Base-by-base conservation (phyloP, 257 asterid genomes). In the Sherardia arvensis region DNA sequence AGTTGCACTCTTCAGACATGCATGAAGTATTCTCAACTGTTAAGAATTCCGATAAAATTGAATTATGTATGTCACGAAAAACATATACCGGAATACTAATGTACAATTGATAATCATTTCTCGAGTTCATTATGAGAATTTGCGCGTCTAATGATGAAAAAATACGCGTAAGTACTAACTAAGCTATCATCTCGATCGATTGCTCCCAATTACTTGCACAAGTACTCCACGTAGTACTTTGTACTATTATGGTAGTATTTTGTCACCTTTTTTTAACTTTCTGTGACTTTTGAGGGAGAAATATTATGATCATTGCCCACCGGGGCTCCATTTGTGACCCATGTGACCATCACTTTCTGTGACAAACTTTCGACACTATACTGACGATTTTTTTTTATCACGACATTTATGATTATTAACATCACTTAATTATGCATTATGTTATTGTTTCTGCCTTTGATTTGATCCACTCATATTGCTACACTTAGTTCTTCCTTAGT, bases 61-160 rank as follows among this genome's bases (percentile, higher is more conserved):
- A n/a, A n/a, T n/a, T n/a, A n/a, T n/a, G n/a, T n/a, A n/a, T n/a
- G n/a, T n/a, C n/a, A 8, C 9, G 15, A 14, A 43, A 43, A 43
- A 43, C 20, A 14, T 43, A 15, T 4, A 11, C 5, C 2, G 17
- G n/a, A 40, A 5, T 1, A 14, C 6, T 15, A 2, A 14, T 15
- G 47, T 38, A 38, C 47, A 38, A 11, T 2, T 38, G 11, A 33
- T 33, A 15, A 38, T 8, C 11, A 45, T 18, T 63, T 11, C 45
- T n/a, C n/a, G 57, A 45, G 56, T 62, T 12, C 61, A 59, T 60
- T 22, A 53, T 53, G 56, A 29, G 56, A n/a, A 64, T 60, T n/a
- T 69, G 69, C 71, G 67, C 64, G 73, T 64, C 61, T 71, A 69
- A 66, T 70, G 68, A 69, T 76, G 61, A 74, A n/a, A 15, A 15